phyloP scores from a whole-genome alignment of 2,329 filamentous ascomycete species.

The Sporothrix protearum region DNA sequence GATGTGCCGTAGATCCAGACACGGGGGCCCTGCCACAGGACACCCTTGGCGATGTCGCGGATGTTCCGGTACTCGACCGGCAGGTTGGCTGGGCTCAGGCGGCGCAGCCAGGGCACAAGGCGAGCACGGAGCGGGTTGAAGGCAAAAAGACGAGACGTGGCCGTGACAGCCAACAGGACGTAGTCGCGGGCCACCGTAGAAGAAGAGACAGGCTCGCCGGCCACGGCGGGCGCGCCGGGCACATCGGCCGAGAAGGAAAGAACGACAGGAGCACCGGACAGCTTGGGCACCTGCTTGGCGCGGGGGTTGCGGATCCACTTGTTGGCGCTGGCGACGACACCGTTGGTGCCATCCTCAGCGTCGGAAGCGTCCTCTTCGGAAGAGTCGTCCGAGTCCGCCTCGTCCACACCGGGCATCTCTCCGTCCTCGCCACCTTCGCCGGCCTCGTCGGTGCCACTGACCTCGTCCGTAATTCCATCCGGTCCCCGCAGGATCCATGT shows the following conservation, averaged over 20 bases:
- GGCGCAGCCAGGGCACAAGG: constrained; percentile 79
- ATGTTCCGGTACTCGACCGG: constrained; percentile 71
- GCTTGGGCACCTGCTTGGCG: constrained; percentile 64
- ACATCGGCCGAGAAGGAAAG: constrained; percentile 62
- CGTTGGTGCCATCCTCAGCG: constrained; percentile 3
- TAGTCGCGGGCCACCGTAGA: constrained; percentile 43
- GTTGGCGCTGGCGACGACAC: not conserved
- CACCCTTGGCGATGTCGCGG: constrained; percentile 76
- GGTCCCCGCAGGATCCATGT: constrained; percentile 71
- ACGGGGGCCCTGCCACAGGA: constrained; percentile 74
- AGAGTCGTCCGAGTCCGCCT: constrained; percentile 30
- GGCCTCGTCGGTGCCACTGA: constrained; percentile 30
- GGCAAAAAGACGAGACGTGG: constrained; percentile 64
- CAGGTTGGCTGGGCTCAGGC: constrained; percentile 72
- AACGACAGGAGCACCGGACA: constrained; percentile 61
- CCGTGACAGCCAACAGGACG: constrained; percentile 52
- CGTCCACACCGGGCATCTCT: constrained; percentile 34
- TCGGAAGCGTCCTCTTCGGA: constrained; percentile 43
- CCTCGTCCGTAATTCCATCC: constrained; percentile 39
- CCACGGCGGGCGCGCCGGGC: constrained; percentile 32
- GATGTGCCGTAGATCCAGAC: constrained; percentile 83
- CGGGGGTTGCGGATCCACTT: constrained; percentile 73
- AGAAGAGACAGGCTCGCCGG: constrained; percentile 18
- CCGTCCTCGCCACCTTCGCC: constrained; percentile 23
- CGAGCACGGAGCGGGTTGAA: constrained; percentile 75